A percentile compares a stretch with the other conserved stretches of the same genome.
Conservation (phyloP, 345 rosid genomes). For the Lumnitzera littorea region DNA sequence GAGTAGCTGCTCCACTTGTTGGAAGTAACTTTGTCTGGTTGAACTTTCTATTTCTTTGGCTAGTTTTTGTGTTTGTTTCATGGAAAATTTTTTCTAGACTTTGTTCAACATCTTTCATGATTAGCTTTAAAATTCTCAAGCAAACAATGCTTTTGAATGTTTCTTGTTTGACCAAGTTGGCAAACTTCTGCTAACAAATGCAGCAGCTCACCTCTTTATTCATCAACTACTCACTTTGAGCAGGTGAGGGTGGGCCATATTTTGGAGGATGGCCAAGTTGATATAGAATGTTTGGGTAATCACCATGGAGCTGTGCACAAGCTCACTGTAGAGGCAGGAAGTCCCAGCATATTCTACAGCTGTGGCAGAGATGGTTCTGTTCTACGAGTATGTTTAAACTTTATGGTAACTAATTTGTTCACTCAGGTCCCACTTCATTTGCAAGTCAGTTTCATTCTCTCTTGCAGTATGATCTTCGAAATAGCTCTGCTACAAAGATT, state of each 20-base stretch:
- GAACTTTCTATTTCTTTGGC: too few species aligned
- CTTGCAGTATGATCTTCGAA: conserved; percentile 55
- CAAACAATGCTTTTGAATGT: too few species aligned
- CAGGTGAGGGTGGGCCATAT: conserved; percentile 55
- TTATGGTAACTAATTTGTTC: not conserved
- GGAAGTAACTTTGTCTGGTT: too few species aligned
- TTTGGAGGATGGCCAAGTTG: conserved; percentile 34
- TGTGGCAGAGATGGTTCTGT: conserved; percentile 63
- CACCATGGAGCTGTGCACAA: conserved; percentile 42
- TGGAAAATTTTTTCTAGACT: too few species aligned
- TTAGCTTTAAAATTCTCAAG: too few species aligned
- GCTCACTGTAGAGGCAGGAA: conserved; percentile 59
- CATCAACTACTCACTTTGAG: not conserved
- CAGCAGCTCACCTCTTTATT: not conserved
- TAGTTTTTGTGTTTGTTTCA: too few species aligned
- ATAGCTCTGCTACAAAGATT: conserved; percentile 32
- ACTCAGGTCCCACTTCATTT: not conserved
- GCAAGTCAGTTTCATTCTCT: conserved; percentile 5
- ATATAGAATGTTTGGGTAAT: conserved; percentile 39
- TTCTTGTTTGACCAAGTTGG: not conserved
- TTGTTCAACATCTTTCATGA: too few species aligned
- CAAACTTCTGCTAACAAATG: not conserved
- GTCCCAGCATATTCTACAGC: conserved; percentile 49
- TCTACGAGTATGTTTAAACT: conserved; percentile 41
- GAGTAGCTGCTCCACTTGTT: not conserved